Percentiles rank a stretch among this genome's conserved stretches.
Evolutionary conservation across 371 early-diverging fungal species (phyloP).

Genomic region (Mucor lusitanicus): DNA sequence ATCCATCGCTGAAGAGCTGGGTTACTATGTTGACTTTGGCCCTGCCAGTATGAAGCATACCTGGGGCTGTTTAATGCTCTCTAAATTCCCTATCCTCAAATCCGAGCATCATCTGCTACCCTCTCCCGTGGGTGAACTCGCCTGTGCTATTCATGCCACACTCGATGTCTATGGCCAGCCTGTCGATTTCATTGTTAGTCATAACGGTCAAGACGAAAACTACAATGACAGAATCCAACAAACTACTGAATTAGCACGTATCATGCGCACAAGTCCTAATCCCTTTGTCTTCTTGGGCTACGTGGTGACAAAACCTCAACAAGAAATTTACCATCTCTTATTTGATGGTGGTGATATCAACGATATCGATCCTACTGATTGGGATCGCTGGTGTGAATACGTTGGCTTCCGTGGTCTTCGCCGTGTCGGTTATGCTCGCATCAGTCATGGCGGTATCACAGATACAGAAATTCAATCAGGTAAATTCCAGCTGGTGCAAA

Average conservation of each 20-base stretch:
- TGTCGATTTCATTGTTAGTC: constrained; percentile 83
- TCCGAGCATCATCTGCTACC: constrained; percentile 79
- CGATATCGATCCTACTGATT: constrained; percentile 78
- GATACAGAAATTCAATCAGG: constrained; percentile 88
- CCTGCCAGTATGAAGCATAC: constrained; percentile 86
- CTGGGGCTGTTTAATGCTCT: constrained; percentile 86
- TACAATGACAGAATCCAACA: constrained; percentile 76
- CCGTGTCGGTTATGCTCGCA: constrained; percentile 75
- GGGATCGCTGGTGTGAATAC: constrained; percentile 88
- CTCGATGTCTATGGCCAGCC: constrained; percentile 79
- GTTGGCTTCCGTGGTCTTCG: constrained; percentile 79
- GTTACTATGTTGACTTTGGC: constrained; percentile 80
- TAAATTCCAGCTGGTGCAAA: constrained; percentile 73
- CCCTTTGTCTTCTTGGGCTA: constrained; percentile 85
- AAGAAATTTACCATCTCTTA: constrained; percentile 64
- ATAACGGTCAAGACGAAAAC: constrained; percentile 86
- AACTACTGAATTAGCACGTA: constrained; percentile 77
- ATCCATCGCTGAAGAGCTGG: constrained; percentile 75
- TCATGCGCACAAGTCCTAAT: constrained; percentile 72
- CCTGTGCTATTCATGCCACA: constrained; percentile 86
- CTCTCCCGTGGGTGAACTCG: constrained; percentile 82
- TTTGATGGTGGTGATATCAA: constrained; percentile 71
- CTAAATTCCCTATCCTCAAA: constrained; percentile 79
- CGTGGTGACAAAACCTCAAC: constrained; percentile 78
- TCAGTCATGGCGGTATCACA: constrained; percentile 80